Base-by-base conservation (phyloP, 768 basidiomycete species). In the Russula sp. region DNA sequence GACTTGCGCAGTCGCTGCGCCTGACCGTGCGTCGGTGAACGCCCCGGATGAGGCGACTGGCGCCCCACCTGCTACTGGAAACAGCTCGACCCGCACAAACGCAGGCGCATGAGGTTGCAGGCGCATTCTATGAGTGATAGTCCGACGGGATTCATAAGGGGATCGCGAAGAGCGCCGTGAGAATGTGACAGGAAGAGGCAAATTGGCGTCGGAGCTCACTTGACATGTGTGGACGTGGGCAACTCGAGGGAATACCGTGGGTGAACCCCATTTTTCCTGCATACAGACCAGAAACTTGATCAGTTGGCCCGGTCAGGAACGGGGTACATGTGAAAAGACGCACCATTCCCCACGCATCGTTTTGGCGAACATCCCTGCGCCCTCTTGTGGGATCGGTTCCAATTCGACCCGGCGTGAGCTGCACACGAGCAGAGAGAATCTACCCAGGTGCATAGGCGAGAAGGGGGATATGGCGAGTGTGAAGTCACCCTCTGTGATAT, bases 341-440 rank as follows among this genome's bases (percentile, higher is more conserved):
- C 63, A 90, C 95, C 95, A 98, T 42, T 77, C 74, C 4, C 91
- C 93, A n/a, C 75, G 79, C 2, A 87, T 66, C 0, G 77, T 69
- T 66, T 89, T 87, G 22, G 73, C 74, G 70, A 87, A 96, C 93
- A 97, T 91, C 0, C 94, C 95, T 0, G 93, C 91, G 0, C 93
- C 94, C 74, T 98, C 96, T 60, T 86, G 83, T 0, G 86, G 83
- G 25, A 97, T 87, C 0, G 82, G 66, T 52, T 75, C 75, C 25
- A 97, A 63, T 18, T 85, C 82, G 55, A 94, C 79, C 1, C 81
- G 78, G 60, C 72, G 70, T 1, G 84, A 81, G 59, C 87, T 82
- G 53, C 88, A 83, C 2, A 92, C 73, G 25, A 77, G 78, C 29
- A 97, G 71, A 1, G 76, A 78, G 73, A 85, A 96, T 9, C 79